A percentile compares a stretch with the other conserved stretches of the same genome.
phyloP scores from a whole-genome alignment of 2,329 filamentous ascomycete species.

The Chaetothyriales sp. region DNA sequence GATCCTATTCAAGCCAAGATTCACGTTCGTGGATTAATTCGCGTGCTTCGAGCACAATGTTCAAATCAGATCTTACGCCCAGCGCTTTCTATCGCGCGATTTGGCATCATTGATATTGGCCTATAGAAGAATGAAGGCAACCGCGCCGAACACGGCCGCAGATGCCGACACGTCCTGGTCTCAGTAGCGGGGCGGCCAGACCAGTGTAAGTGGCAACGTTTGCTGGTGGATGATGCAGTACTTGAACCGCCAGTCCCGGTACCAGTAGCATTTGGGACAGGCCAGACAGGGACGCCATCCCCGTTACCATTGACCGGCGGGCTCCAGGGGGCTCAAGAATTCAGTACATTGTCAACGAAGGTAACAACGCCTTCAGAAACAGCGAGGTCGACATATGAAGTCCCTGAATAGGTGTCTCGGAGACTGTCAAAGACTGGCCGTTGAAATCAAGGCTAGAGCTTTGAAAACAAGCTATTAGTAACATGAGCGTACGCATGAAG shows the following conservation, averaged over 20 bases:
- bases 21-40: background rate
- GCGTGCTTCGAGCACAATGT: background rate
- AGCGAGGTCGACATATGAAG: slow-evolving; percentile 5
- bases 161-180: slow-evolving; percentile 1
- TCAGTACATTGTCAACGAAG: slow-evolving; percentile 10
- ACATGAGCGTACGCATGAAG: background rate
- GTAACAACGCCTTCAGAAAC: slow-evolving; percentile 5
- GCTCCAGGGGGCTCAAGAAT: slow-evolving; percentile 3
- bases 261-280: background rate
- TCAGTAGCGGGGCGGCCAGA: background rate
- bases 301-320: slow-evolving; percentile 4
- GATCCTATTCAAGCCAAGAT: no score
- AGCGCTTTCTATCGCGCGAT: background rate
- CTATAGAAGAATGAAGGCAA: background rate
- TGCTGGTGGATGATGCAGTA: slow-evolving; percentile 2
- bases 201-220: background rate
- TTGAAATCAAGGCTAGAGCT: background rate
- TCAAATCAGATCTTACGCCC: background rate
- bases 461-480: background rate
- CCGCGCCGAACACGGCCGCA: background rate
- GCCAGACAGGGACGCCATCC: slow-evolving; percentile 6
- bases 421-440: slow-evolving; percentile 3
- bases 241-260: slow-evolving; percentile 1
- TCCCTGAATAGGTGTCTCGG: slow-evolving; percentile 3
- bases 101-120: background rate